phyloP scores from a whole-genome alignment of 2,329 filamentous ascomycete genomes.

The Fonsecaea monophora region DNA sequence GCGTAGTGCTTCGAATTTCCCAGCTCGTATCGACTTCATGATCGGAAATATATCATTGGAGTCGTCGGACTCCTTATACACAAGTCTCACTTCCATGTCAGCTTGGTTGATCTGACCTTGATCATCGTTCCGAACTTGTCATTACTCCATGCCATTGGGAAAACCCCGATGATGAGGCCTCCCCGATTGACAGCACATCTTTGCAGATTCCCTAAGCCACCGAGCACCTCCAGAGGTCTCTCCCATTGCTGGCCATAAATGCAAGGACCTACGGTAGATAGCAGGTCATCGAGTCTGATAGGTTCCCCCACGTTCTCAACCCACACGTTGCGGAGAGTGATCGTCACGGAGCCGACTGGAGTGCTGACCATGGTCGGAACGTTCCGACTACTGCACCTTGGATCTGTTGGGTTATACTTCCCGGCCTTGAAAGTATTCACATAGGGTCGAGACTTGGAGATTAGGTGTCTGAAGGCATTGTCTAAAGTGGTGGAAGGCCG shows the following conservation, averaged over 20 bases:
- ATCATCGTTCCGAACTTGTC: neutral
- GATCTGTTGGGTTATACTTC: neutral
- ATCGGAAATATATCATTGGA: neutral
- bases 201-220: neutral
- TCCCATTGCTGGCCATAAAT: neutral
- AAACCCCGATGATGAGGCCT: neutral
- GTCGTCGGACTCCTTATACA: neutral
- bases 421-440: neutral
- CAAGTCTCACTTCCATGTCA: neutral
- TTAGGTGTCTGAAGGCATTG: neutral
- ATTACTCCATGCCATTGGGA: neutral
- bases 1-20: neutral
- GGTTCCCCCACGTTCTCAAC: neutral
- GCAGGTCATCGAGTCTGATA: neutral
- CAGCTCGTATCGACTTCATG: neutral
- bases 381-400: neutral
- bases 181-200: neutral
- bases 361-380: slow-evolving; percentile 1
- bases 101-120: neutral
- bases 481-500: neutral
- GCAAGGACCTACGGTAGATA: neutral
- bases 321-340: neutral
- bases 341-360: neutral
- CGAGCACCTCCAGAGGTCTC: neutral
- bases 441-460: neutral